Evolutionary conservation across 2,329 filamentous ascomycete genomes (phyloP).

Genomic region (Hypoxylon sp.): DNA sequence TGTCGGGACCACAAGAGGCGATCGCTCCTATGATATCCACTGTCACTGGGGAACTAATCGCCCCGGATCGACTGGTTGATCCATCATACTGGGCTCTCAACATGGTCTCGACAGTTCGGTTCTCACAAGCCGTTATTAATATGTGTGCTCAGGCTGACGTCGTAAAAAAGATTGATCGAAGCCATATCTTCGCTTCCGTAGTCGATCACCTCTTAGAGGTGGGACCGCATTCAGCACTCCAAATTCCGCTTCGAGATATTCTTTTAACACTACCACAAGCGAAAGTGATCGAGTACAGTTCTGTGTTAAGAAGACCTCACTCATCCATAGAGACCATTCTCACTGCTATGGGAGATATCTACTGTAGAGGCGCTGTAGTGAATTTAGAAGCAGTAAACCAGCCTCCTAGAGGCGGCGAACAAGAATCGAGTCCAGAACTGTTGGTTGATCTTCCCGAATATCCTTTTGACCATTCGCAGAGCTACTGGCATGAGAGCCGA

Average conservation of each 20-base stretch:
- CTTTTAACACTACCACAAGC: not conserved
- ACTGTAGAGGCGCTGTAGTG: constrained; percentile 17
- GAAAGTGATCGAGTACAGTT: constrained; percentile 22
- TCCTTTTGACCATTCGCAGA: constrained; percentile 58
- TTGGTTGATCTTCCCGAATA: constrained; percentile 58
- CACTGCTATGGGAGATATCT: constrained; percentile 19
- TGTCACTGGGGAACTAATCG: constrained; percentile 20
- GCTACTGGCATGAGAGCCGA: constrained; percentile 57
- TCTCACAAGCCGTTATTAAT: constrained; percentile 47
- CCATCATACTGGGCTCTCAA: constrained; percentile 48
- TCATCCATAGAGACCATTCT: constrained; percentile 26
- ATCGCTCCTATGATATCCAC: constrained; percentile 36
- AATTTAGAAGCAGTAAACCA: constrained; percentile 35
- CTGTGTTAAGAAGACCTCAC: constrained; percentile 15
- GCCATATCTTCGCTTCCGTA: constrained; percentile 1
- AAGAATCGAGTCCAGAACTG: constrained; percentile 13
- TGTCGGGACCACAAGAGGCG: not conserved
- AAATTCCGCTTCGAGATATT: constrained; percentile 43
- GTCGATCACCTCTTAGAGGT: constrained; percentile 49
- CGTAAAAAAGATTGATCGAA: constrained; percentile 12
- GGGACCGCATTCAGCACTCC: constrained; percentile 51
- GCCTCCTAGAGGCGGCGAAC: not conserved
- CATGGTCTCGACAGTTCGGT: constrained; percentile 53
- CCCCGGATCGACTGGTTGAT: constrained; percentile 1
- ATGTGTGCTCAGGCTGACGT: constrained; percentile 19